These are phyloP conservation scores for Parmelia sp. DNA, from an alignment of 495 filamentous ascomycete species.

Conservation along the genomic window DNA sequence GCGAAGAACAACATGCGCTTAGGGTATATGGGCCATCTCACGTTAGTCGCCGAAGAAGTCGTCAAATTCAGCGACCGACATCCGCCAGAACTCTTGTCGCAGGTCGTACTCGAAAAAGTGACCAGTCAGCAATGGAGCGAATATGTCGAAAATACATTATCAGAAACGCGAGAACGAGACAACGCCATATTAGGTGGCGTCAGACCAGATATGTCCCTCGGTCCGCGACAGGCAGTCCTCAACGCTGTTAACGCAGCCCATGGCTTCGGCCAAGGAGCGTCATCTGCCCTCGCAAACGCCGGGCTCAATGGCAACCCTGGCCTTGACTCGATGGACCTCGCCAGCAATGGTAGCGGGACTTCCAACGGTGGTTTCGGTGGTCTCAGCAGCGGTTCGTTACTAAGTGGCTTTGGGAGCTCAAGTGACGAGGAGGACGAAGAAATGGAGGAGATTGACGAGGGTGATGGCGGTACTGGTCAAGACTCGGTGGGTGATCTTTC, in stretches of 20 bases:
- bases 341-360: conserved; percentile 57
- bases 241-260: conserved; percentile 55
- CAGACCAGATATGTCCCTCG: conserved; percentile 75
- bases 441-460: conserved; percentile 79
- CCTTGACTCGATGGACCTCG: conserved; percentile 72
- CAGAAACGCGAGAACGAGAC: conserved; percentile 90
- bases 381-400: conserved; percentile 60
- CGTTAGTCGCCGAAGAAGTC: conserved; percentile 95
- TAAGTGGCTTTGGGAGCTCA: conserved; percentile 91
- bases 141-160: conserved; percentile 90
- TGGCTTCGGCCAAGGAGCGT: conserved; percentile 51
- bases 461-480: conserved; percentile 40
- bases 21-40: conserved; percentile 98
- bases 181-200: conserved; percentile 98
- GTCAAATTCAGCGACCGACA: conserved; percentile 97
- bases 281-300: conserved; percentile 69
- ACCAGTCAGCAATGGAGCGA: conserved; percentile 84
- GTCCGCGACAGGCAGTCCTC: conserved; percentile 58
- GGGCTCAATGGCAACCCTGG: conserved; percentile 57
- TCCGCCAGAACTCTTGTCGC: conserved; percentile 77
- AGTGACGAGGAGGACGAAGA: conserved; percentile 97
- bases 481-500: conserved; percentile 63
- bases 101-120: conserved; percentile 78
- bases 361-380: conserved; percentile 58
- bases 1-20: conserved; percentile 76